Percentiles rank a stretch among this genome's conserved stretches.
Conservation (phyloP, 345 rosid species). For the Lepidium didymum region DNA sequence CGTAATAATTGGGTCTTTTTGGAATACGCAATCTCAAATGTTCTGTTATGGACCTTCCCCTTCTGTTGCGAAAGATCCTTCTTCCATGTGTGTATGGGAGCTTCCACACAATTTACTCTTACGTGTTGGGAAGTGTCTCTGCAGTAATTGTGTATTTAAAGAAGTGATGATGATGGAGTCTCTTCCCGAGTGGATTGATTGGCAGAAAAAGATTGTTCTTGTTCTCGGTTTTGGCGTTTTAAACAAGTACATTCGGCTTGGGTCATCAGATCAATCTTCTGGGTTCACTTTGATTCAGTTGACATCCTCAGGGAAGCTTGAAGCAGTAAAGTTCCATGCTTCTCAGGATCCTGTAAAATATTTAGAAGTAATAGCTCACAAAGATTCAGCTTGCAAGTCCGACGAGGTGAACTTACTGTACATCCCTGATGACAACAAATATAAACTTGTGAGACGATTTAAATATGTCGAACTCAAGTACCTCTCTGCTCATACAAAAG, state of each 20-base stretch:
- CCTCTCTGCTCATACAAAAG: slow-evolving; percentile 43
- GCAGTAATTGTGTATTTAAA: slow-evolving; percentile 52
- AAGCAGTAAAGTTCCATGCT: slow-evolving; percentile 44
- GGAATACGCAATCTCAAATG: slow-evolving; percentile 54
- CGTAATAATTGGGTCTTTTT: slow-evolving; percentile 60
- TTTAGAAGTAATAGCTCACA: slow-evolving; percentile 27
- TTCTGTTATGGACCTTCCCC: slow-evolving; percentile 61
- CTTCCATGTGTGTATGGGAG: slow-evolving; percentile 48
- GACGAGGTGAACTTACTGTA: slow-evolving; percentile 30
- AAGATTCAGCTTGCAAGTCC: slow-evolving; percentile 18
- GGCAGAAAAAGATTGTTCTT: slow-evolving; percentile 55
- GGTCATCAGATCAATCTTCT: slow-evolving; percentile 36
- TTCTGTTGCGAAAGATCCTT: slow-evolving; percentile 29
- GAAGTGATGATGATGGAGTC: slow-evolving; percentile 39
- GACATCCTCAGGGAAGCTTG: slow-evolving; percentile 66
- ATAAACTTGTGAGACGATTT: slow-evolving; percentile 40
- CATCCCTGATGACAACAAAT: slow-evolving; percentile 33
- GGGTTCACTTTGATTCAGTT: slow-evolving; percentile 63
- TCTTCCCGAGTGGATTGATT: slow-evolving; percentile 56
- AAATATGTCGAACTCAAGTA: slow-evolving; percentile 42
- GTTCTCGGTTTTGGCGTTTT: slow-evolving; percentile 59
- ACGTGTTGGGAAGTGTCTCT: slow-evolving; percentile 40
- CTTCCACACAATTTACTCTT: slow-evolving; percentile 48
- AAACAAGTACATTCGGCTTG: slow-evolving; percentile 31
- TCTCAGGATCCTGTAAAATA: slow-evolving; percentile 34